A percentile compares a stretch with the other conserved stretches of the same genome.
phyloP scores from a whole-genome alignment of 129 eudicot species.

The Ambrosia artemisiifolia region DNA sequence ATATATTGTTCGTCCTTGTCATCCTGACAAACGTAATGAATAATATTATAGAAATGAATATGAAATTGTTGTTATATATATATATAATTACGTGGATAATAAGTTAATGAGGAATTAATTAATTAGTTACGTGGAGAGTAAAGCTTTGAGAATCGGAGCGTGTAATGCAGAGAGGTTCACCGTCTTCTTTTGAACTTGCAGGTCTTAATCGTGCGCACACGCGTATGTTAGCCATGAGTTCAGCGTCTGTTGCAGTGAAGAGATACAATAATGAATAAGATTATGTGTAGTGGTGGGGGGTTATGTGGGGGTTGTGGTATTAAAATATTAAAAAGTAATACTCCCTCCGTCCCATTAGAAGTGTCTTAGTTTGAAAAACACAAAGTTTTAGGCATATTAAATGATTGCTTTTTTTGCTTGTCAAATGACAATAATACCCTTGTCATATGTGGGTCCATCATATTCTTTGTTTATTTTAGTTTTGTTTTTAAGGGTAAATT shows the following conservation, averaged over 20 bases:
- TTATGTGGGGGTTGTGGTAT: too few species aligned
- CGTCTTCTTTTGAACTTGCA: conserved; percentile 48
- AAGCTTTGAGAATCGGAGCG: conserved; percentile 55
- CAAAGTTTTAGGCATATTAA: too few species aligned
- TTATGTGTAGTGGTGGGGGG: too few species aligned
- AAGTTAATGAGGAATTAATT: conserved; percentile 18
- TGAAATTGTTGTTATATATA: neutral
- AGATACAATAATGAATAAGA: too few species aligned
- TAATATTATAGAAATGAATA: neutral
- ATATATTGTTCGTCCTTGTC: conserved; percentile 65
- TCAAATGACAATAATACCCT: too few species aligned
- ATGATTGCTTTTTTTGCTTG: too few species aligned
- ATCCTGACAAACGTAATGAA: conserved; percentile 44
- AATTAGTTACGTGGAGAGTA: conserved; percentile 47
- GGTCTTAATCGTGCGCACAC: conserved; percentile 83
- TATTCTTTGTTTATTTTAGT: too few species aligned
- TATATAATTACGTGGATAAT: neutral
- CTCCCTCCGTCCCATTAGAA: too few species aligned
- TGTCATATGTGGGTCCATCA: too few species aligned
- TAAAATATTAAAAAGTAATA: too few species aligned
- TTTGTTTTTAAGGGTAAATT: too few species aligned
- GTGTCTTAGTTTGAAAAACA: too few species aligned
- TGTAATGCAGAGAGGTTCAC: conserved; percentile 46
- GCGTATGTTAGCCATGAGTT: conserved; percentile 48
- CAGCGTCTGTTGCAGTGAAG: neutral